A percentile compares a stretch with the other conserved stretches of the same genome.
Conservation (phyloP, 345 rosid species). For the Heritiera fomes region DNA sequence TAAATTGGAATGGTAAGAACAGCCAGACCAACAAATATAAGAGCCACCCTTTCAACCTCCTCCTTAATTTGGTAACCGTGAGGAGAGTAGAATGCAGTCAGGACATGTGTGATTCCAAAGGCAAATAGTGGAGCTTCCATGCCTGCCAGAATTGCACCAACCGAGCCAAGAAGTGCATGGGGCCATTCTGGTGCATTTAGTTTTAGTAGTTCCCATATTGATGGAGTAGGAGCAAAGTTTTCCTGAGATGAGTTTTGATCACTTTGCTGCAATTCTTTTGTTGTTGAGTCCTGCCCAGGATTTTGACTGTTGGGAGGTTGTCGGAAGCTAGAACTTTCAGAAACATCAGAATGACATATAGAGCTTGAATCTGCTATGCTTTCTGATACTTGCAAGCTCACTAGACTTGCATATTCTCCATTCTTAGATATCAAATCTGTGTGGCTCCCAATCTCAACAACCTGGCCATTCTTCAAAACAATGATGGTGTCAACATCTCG, state of each 20-base stretch:
- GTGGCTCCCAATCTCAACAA: slow-evolving; percentile 74
- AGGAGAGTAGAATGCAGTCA: slow-evolving; percentile 65
- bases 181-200: slow-evolving; percentile 87
- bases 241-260: slow-evolving; percentile 26
- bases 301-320: slow-evolving; percentile 30
- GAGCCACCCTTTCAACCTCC: slow-evolving; percentile 46
- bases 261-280: slow-evolving; percentile 16
- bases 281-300: slow-evolving; percentile 10
- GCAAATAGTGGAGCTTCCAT: slow-evolving; percentile 73
- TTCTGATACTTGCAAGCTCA: slow-evolving; percentile 55
- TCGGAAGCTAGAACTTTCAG: slow-evolving; percentile 45
- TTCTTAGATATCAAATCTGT: slow-evolving; percentile 56
- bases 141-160: slow-evolving; percentile 80
- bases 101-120: slow-evolving; percentile 60
- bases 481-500: slow-evolving; percentile 66
- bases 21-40: slow-evolving; percentile 54
- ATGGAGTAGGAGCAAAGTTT: slow-evolving; percentile 23
- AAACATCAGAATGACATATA: slow-evolving; percentile 32
- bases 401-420: slow-evolving; percentile 64
- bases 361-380: slow-evolving; percentile 34
- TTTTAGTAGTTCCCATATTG: slow-evolving; percentile 63
- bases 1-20: slow-evolving; percentile 58
- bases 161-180: slow-evolving; percentile 71
- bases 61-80: slow-evolving; percentile 40
- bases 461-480: slow-evolving; percentile 67